Base-by-base conservation (phyloP, 2,329 filamentous ascomycete species). In the Knoxdaviesia proteae region DNA sequence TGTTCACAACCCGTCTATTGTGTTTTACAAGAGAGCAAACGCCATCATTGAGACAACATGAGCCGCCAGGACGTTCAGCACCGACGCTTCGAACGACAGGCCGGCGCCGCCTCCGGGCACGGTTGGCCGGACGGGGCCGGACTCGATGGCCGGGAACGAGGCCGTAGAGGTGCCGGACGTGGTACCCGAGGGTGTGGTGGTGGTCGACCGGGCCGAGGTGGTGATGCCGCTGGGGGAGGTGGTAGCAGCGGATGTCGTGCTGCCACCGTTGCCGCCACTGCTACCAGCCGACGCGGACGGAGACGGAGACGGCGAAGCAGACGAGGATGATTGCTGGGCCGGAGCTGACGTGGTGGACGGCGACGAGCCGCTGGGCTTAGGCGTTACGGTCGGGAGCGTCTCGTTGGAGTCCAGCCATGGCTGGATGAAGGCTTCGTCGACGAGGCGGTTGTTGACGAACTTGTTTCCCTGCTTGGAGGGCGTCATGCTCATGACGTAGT, bases 401-500 rank as follows among this genome's bases (percentile, higher is more conserved):
- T 29, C 30, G 20, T 39, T 40, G 32, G 37, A 32, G 9, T 32
- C 29, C 20, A 43, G 20, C 44, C 46, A 47, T 20, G 42, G 30
- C 3, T 49, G 50, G 48, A 55, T 47, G 7, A 57, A 45, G 6
- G 49, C 36, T 40, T 47, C 52, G 38, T 55, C 51, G 34, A 56
- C 51, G 8, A 54, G 47, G 11, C 46, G n/a, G 10, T 46, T 44
- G 35, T 46, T 38, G 29, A 39, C 39, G 34, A 43, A 44, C 38
- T 46, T 43, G 34, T 53, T 54, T 20, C 52, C 52, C 31, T 55
- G 51, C 37, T 49, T 52, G 7, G 51, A 50, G 1, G 64, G 64
- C 30, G 63, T 64, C n/a, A 66, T 50, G 33, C 57, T 61, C 39
- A 67, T 49, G 36, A 65, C 48, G 45, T 67, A 66, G 3, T 54